These are phyloP conservation scores for Euphorbia tirucalli DNA, from an alignment of 345 rosid species.

Conservation along the genomic window DNA sequence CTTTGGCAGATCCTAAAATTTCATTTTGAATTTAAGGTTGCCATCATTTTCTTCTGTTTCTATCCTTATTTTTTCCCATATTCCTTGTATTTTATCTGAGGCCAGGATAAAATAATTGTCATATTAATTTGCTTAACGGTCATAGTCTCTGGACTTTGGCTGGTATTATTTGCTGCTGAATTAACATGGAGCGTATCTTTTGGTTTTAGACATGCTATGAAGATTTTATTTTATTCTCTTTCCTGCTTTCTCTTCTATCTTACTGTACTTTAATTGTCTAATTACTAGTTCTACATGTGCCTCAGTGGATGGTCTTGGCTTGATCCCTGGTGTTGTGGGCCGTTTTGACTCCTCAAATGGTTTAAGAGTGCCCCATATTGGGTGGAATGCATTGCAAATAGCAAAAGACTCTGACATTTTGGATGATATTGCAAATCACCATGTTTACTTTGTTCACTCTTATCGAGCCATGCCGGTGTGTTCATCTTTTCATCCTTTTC, in stretches of 20 bases:
- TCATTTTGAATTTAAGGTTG: background rate
- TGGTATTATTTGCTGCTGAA: no score
- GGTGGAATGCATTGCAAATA: slow-evolving; percentile 92
- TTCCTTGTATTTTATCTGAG: background rate
- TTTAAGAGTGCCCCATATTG: slow-evolving; percentile 85
- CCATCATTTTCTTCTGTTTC: background rate
- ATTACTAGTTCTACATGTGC: slow-evolving; percentile 15
- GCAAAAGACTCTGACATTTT: slow-evolving; percentile 63
- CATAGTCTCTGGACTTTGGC: no score
- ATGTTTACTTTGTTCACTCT: slow-evolving; percentile 96
- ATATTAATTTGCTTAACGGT: no score
- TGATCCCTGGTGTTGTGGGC: slow-evolving; percentile 88
- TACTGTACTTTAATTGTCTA: slow-evolving; percentile 1
- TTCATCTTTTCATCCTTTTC: slow-evolving; percentile 4
- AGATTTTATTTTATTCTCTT: background rate
- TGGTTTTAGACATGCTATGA: background rate
- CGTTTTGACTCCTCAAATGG: slow-evolving; percentile 81
- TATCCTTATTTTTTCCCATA: background rate
- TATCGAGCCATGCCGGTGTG: slow-evolving; percentile 85
- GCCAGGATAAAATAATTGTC: no score
- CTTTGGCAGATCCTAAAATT: background rate
- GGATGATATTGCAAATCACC: slow-evolving; percentile 76
- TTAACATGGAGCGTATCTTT: background rate
- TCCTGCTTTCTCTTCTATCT: background rate
- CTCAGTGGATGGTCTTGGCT: slow-evolving; percentile 85